phyloP scores from a whole-genome alignment of 106 monocot species.

The Gastrodia elata region DNA sequence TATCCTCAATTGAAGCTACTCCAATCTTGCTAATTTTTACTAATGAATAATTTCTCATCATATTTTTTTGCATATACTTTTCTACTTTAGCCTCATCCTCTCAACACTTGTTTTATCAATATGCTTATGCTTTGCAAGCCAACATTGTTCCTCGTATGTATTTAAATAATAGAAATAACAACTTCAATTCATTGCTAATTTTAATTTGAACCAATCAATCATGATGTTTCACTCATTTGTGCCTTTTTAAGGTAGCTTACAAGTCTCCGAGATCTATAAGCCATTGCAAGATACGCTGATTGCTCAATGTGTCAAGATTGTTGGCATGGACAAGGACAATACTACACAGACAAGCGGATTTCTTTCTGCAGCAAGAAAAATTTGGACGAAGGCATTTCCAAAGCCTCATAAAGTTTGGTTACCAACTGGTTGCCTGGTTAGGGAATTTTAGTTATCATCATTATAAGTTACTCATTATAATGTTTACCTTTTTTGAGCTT shows the following conservation, averaged over 20 bases:
- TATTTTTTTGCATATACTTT: no score
- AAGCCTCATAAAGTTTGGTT: conserved; percentile 82
- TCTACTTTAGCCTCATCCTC: no score
- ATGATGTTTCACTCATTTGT: conserved; percentile 9
- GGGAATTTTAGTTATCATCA: background rate
- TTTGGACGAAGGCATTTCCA: conserved; percentile 78
- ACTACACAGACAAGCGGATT: conserved; percentile 12
- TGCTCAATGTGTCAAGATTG: conserved; percentile 60
- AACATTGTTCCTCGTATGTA: no score
- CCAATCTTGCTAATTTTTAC: no score
- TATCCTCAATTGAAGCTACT: no score
- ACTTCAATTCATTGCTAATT: background rate
- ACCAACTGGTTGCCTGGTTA: conserved; percentile 95
- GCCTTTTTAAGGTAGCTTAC: conserved; percentile 40
- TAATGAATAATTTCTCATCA: no score
- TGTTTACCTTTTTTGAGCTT: background rate
- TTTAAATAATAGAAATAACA: background rate
- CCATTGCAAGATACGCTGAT: conserved; percentile 71
- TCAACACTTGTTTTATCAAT: no score
- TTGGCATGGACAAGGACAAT: conserved; percentile 35
- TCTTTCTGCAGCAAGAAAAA: conserved; percentile 22
- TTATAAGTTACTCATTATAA: background rate
- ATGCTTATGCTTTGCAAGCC: no score
- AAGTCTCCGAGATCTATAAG: conserved; percentile 65
- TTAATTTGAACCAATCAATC: background rate